Evolutionary conservation across 192 early-diverging fungal genomes (phyloP), one percentile per base, ranked within the genome.

Genomic region (Mortierella antarctica): DNA sequence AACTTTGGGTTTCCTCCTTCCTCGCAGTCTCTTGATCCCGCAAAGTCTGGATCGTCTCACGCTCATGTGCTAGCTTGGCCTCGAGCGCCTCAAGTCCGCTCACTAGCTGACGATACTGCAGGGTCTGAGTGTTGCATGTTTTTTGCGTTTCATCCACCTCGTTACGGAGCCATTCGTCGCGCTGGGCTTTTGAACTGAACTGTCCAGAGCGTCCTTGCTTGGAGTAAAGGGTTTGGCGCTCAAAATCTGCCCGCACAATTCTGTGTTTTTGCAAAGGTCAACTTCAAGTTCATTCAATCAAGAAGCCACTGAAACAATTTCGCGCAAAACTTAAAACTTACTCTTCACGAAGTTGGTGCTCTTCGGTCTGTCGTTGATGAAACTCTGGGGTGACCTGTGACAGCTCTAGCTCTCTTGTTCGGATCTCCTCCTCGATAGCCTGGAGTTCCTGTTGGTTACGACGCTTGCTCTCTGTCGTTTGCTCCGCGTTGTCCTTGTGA

Each of bases 141-240:
- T 57, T 45, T 53, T 88, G 78, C n/a, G 95, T 86, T 12, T 91
- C 86, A 1, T 82, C 61, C 62, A 96, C 93, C 82, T 97, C 93
- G 31, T 71, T 75, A 6, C 83, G 82, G 49, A 99, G 81, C 89
- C 91, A 97, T 7, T 60, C 49, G 72, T 99, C 96, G 47, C 97
- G 92, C 49, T 96, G 91, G 2, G 61, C 75, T 65, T 94, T 88
- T 62, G 78, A 93, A 17, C 64, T 44, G 77, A 97, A 98, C 74
- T 92, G 92, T 2, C 89, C 84, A n/a, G 89, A 90, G 13, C 96
- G 92, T 13, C 93, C 95, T 77, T 96, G 94, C 81, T 96, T 97
- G 31, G 92, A 89, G 67, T 92, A 87, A n/a, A 99, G 86, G 4
- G 89, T 85, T 67, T 93, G 89, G 52, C 89, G 89, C 73, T 95